Base-by-base conservation (phyloP, 2,329 filamentous ascomycete species). In the Phaeophleospora eucalypticola region DNA sequence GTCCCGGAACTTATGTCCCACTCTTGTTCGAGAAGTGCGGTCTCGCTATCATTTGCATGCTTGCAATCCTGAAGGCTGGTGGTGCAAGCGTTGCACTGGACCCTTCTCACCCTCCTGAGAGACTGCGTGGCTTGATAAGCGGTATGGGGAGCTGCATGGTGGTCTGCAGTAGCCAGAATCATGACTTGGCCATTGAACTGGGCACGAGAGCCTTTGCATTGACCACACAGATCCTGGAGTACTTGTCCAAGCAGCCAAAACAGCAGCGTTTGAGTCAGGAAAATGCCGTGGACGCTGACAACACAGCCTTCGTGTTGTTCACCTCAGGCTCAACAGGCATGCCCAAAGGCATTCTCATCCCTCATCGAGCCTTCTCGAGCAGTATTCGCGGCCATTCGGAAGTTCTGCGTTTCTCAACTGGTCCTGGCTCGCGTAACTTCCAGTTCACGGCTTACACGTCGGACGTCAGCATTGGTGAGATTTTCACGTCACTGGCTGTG, bases 61-160 rank as follows among this genome's bases (percentile, higher is more conserved):
- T 58, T 35, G 63, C 52, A 29, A 45, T 51, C 6, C 57, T 65
- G 56, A 63, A 65, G 47, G 58, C 58, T 9, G 62, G 63, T 27
- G 59, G 46, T 14, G 55, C 57, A 12, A 58, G 57, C 27, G 54
- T 59, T 8, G 45, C 57, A 6, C 55, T 64, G 42, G 63, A 65
- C 37, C 51, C 57, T 12, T 49, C 52, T 2, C 53, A 54, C 8
- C 61, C 61, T 14, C 19, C 41, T 14, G 53, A 52, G 12, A 53
- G 61, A n/a, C 53, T 64, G 3, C n/a, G n/a, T n/a, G n/a, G n/a
- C n/a, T n/a, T n/a, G n/a, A n/a, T n/a, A n/a, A n/a, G n/a, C n/a
- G n/a, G n/a, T n/a, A n/a, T n/a, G n/a, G n/a, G n/a, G n/a, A 50
- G 50, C 35, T 55, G 49, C 21, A 61, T 65, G 39, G 54, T 56